Base-by-base conservation (phyloP, 2,329 filamentous ascomycete species). In the Xylariales sp. region DNA sequence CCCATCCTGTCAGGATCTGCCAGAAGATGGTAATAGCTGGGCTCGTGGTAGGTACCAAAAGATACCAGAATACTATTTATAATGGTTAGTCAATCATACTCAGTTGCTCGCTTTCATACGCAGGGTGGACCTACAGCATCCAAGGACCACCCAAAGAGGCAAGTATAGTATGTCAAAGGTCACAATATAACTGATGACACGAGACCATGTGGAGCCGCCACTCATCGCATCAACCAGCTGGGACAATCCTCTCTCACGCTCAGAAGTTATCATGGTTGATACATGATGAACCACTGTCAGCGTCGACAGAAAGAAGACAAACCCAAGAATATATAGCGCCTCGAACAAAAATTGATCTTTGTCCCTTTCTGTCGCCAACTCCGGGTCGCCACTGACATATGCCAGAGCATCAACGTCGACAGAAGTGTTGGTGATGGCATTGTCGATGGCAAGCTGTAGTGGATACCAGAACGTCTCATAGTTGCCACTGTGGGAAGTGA, bases 171-270 rank as follows among this genome's bases (percentile, higher is more conserved):
- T 63, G 49, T 83, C 76, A 47, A 88, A 85, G 2, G 83, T 74
- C 17, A 84, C 58, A 49, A 87, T 78, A 42, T 81, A 77, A 2
- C 83, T 77, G 2, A 85, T 53, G 16, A 88, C 63, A 33, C 83
- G 68, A 34, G 23, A 69, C 73, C 37, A 70, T 70, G 64, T 79
- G 78, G 40, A 78, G 75, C 49, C 81, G 62, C 80, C 80, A 79
- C 42, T 84, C 82, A 88, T 88, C 34, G 83, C 79, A 60, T 89
- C 84, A 24, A 88, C 79, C 12, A 89, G 67, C 50, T 85, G 80
- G 4, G 81, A 83, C 63, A 88, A 80, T 3, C 84, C 84, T 6
- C 75, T 61, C 58, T 88, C 84, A 33, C 84, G 67, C 57, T 88
- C 85, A 2, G 74, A 72, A 3, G 83, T 81, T 58, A 87, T 78